A percentile compares a stretch with the other conserved stretches of the same genome.
Conservation (phyloP, 1,284 basidiomycete species). For the Singerocomus rubriflavus region DNA sequence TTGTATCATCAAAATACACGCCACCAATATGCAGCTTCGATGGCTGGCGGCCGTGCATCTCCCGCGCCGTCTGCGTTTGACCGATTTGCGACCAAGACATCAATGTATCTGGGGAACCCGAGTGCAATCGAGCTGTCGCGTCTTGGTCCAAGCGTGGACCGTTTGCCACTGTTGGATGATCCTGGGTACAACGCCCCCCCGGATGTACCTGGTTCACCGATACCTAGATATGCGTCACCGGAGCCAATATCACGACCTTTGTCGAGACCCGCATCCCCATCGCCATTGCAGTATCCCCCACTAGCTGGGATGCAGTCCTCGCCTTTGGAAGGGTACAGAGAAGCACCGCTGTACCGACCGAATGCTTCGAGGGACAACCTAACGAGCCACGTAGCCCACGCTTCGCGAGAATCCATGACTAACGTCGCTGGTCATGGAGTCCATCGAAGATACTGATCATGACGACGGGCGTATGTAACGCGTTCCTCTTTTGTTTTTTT, state of each 20-base stretch:
- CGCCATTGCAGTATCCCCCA: conserved; percentile 28
- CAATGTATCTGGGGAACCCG: conserved; percentile 25
- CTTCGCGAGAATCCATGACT: conserved; percentile 16
- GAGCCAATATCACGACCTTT: conserved; percentile 23
- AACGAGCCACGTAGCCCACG: conserved; percentile 1
- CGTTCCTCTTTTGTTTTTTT: too few species aligned
- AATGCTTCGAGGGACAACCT: conserved; percentile 25
- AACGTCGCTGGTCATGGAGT: conserved; percentile 36
- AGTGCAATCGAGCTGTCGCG: conserved; percentile 56
- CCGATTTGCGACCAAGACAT: conserved; percentile 50
- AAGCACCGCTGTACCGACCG: conserved; percentile 52
- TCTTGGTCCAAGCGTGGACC: conserved; percentile 51
- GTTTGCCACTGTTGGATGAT: conserved; percentile 49
- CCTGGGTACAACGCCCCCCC: conserved; percentile 28
- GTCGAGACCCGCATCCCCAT: conserved; percentile 30
- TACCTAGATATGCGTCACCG: conserved; percentile 25
- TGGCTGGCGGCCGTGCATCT: conserved; percentile 40
- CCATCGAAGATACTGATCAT: conserved; percentile 33
- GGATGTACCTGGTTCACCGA: conserved; percentile 21
- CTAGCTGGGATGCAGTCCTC: conserved; percentile 23
- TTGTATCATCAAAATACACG: conserved; percentile 41
- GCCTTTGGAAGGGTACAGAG: conserved; percentile 34
- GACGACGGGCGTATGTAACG: neutral
- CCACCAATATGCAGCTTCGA: conserved; percentile 37
- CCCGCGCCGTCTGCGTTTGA: conserved; percentile 50